Evolutionary conservation across 495 filamentous ascomycete genomes (phyloP), one percentile per base, ranked within the genome.

Genomic region (Tuber borchii): DNA sequence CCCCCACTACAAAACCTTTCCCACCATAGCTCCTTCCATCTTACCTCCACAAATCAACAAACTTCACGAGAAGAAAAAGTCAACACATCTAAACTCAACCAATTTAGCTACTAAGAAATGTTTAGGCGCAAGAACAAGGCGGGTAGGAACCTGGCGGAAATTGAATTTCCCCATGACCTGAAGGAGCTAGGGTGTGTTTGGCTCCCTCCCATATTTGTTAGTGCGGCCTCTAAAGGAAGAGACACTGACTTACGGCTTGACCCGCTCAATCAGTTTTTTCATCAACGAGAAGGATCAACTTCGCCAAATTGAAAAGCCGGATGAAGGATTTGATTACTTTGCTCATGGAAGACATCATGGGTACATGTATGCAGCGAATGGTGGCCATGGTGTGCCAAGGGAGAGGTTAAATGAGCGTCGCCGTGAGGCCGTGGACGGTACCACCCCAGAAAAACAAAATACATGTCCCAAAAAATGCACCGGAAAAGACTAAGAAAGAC

Each of bases 361-460:
- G 19, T 79, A 79, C 3, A 76, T 79, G 72, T 79, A 79, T 31
- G 61, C 45, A 8, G 73, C 40, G 46, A 82, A 80, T 46, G 43
- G 26, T 48, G 39, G 39, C 42, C 65, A 73, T 61, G 73, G 76
- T 22, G 81, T 73, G 22, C 72, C 71, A 34, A 79, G 69, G 31
- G 81, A 82, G 70, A 72, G 77, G 43, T 75, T 82, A 77, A 82
- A 82, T 61, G 74, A 79, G 9, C 80, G 81, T 16, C 81, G 80
- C 31, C 75, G 78, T 46, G 81, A 82, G 51, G 80, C 81, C 48
- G 73, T 82, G 7, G 77, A 82, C 72, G 78, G 81, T 82, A 44
- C 71, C 44, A n/a, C 17, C 10, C 71, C 71, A 69, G 16, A 56
- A 34, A 73, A 72, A 75, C 40, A 56, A 34, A 40, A 48, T 75